Conservation (phyloP, 2,329 filamentous ascomycete species). For the Claviceps africana region DNA sequence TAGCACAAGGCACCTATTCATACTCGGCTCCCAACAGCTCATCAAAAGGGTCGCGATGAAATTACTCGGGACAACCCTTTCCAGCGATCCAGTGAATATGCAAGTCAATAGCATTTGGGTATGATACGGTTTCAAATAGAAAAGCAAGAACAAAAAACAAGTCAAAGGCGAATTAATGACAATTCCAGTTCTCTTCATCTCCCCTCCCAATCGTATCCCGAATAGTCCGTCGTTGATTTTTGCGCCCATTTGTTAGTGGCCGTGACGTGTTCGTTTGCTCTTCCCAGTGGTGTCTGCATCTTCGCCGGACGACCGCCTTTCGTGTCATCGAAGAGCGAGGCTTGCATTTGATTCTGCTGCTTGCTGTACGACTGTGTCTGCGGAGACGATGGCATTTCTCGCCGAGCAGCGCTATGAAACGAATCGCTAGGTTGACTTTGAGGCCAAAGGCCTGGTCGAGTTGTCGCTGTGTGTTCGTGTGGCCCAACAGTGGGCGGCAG, state of each 20-base stretch:
- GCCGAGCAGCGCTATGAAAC: not conserved
- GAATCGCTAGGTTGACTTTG: not conserved
- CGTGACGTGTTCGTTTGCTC: not conserved
- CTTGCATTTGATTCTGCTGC: constrained; percentile 2
- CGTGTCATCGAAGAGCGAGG: constrained; percentile 2
- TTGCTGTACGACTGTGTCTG: not conserved
- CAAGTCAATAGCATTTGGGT: not conserved
- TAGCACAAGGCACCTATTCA: not conserved
- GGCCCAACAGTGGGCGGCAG: not conserved
- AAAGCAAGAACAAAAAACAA: not conserved
- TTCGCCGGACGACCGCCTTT: not conserved
- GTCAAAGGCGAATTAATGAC: not conserved
- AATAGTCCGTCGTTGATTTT: constrained; percentile 14
- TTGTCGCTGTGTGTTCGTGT: not conserved
- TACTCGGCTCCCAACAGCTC: not conserved
- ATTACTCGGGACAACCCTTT: not conserved
- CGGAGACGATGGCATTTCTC: not conserved
- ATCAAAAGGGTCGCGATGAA: not conserved
- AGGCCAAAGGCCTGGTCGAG: not conserved
- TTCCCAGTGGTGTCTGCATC: not conserved
- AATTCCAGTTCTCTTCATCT: constrained; percentile 6
- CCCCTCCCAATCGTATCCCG: constrained; percentile 18
- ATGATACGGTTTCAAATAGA: not conserved
- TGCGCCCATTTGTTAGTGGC: constrained; percentile 11
- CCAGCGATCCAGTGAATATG: not conserved